These are phyloP conservation scores for Chaetomium sp. DNA, from an alignment of 2,329 filamentous ascomycete genomes.

Conservation along the genomic window DNA sequence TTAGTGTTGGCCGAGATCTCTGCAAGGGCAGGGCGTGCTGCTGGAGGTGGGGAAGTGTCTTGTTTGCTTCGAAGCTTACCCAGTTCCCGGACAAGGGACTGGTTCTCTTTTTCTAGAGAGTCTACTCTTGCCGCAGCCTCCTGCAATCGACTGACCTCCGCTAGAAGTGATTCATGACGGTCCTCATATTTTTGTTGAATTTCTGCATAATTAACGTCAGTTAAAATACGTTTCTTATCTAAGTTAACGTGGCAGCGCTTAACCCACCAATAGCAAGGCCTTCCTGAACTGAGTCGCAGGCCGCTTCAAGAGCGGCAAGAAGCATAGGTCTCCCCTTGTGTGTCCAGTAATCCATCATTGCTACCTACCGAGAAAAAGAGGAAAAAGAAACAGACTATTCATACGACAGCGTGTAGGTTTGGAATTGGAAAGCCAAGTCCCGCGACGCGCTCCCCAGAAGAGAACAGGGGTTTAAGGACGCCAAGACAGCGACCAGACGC, in stretches of 20 bases:
- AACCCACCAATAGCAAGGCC: slow-evolving; percentile 30
- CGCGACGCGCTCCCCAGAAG: slow-evolving; percentile 8
- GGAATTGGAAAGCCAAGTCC: not conserved
- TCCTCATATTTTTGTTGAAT: slow-evolving; percentile 32
- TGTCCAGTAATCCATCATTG: slow-evolving; percentile 31
- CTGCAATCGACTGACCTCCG: slow-evolving; percentile 43
- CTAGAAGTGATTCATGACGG: slow-evolving; percentile 35
- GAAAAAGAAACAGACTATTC: not conserved
- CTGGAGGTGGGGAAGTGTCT: not conserved
- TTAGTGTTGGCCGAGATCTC: slow-evolving; percentile 27
- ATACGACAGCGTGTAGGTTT: not conserved
- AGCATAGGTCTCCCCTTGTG: slow-evolving; percentile 28
- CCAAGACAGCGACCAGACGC: not conserved
- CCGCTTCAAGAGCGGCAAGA: slow-evolving; percentile 31
- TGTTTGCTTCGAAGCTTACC: slow-evolving; percentile 34
- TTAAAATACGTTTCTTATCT: not conserved
- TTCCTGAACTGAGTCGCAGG: slow-evolving; percentile 29
- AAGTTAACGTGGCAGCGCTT: not conserved
- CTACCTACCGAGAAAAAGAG: not conserved
- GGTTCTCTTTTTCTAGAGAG: slow-evolving; percentile 48
- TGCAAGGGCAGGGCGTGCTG: slow-evolving; percentile 23
- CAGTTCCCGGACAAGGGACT: slow-evolving; percentile 45
- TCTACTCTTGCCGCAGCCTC: slow-evolving; percentile 40
- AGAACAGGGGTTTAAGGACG: not conserved
- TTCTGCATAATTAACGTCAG: slow-evolving; percentile 30